These are phyloP conservation scores for Pseudohyphozyma bogoriensis DNA, from an alignment of 768 basidiomycete species.

Conservation along the genomic window DNA sequence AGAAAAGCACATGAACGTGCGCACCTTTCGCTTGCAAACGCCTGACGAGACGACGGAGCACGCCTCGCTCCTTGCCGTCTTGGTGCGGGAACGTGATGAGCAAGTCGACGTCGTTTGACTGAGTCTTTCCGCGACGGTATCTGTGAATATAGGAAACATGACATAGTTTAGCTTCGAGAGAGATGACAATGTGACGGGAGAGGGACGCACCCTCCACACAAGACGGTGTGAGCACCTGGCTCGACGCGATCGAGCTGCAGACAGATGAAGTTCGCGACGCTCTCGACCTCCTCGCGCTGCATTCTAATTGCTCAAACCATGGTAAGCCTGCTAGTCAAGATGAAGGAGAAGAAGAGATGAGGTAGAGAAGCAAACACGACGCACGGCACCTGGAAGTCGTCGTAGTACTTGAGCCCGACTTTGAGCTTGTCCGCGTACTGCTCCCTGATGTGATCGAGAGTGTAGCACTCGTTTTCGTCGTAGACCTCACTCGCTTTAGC, in stretches of 20 bases:
- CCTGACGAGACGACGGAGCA: conserved; percentile 5
- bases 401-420: not conserved
- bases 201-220: conserved; percentile 14
- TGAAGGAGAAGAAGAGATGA: too few relatives aligned
- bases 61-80: conserved; percentile 20
- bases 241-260: not conserved
- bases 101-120: conserved; percentile 17
- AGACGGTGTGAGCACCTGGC: conserved; percentile 3
- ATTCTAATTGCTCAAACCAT: too few relatives aligned
- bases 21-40: conserved; percentile 20
- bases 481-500: not conserved
- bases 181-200: not conserved
- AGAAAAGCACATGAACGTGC: not conserved
- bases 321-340: too few relatives aligned
- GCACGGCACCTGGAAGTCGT: not conserved
- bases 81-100: conserved; percentile 14
- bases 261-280: not conserved
- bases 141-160: not conserved
- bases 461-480: not conserved
- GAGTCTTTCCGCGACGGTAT: conserved; percentile 7
- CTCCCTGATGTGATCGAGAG: not conserved
- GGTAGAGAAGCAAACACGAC: not conserved
- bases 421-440: not conserved
- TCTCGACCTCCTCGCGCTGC: not conserved
- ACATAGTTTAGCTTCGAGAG: not conserved